Base-by-base conservation (phyloP, 148 eudicot species). In the Amaranthus cruentus region DNA sequence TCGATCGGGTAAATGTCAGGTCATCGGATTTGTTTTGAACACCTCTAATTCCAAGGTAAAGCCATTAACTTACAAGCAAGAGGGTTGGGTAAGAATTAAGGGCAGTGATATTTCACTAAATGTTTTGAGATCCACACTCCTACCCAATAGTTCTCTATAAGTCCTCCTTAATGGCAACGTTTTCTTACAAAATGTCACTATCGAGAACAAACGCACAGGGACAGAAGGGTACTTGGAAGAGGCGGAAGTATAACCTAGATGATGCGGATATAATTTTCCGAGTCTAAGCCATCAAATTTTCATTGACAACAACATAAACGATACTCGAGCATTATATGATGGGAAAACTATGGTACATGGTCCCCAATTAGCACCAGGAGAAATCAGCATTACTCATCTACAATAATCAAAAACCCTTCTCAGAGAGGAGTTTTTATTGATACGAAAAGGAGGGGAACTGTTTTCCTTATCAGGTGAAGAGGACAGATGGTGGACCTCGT, bases 401-500 rank as follows among this genome's bases (percentile, higher is more conserved):
- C 70, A 50, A 12, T 0, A 9, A 54, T 21, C 52, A 3, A 49
- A 48, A 66, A 9, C 55, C 43, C 11, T 50, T 14, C 28, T 4
- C 3, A 9, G 44, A 50, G 70, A 63, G 12, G 56, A 67, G 44
- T 43, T 47, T 14, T 67, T 49, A 75, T 67, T 68, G 66, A 68
- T 44, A 61, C 4, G 21, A 76, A 76, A 73, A 55, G 42, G 18
- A 15, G 14, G 18, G 10, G 15, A 60, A 52, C 66, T 73, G 77
- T 11, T 78, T 64, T 69, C 77, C 78, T 66, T 74, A 65, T 66
- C 79, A 76, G 86, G 83, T 75, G 88, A 83, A 14, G 81, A 87
- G 66, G 88, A 83, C 81, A 71, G 76, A 53, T 73, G 80, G 82
- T 78, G 78, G 73, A 69, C 75, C 75, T 75, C 47, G 48, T 66